Evolutionary conservation across 1,139 yeast species (phyloP).

Genomic region (Geotrichum phurueaensis): DNA sequence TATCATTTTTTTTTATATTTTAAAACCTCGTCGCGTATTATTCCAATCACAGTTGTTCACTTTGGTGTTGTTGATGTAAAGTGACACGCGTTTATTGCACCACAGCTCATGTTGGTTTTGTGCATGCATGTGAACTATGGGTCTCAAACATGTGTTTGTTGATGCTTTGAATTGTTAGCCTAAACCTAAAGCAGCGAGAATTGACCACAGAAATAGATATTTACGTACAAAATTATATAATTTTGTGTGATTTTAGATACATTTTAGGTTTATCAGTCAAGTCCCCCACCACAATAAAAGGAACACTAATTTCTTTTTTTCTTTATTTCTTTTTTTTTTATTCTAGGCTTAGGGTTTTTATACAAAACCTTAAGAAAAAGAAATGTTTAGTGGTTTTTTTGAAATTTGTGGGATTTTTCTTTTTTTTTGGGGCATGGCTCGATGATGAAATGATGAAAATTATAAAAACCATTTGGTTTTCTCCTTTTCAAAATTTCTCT

Average conservation of each 20-base stretch:
- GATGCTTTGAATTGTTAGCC: not conserved
- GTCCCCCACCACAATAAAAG: no score
- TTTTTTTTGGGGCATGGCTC: not conserved
- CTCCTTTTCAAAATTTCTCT: slow-evolving; percentile 4
- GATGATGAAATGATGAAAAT: not conserved
- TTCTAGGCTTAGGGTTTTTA: not conserved
- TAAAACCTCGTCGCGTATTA: slow-evolving; percentile 38
- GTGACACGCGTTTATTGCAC: not conserved
- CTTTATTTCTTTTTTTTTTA: not conserved
- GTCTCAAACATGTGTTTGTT: slow-evolving; percentile 3
- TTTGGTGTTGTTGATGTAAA: no score
- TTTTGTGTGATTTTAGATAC: no score
- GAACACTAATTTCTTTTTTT: not conserved
- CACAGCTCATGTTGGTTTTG: not conserved
- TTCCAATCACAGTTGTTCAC: slow-evolving; percentile 23
- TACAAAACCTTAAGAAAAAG: not conserved
- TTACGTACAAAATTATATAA: no score
- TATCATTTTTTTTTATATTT: no score
- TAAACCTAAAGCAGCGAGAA: not conserved
- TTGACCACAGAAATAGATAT: no score
- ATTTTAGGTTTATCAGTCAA: no score
- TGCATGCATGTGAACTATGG: slow-evolving; percentile 8
- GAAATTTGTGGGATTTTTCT: not conserved
- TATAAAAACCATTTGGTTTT: slow-evolving; percentile 3
- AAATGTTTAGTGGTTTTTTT: not conserved